phyloP scores from a whole-genome alignment of 176 grass and related monocot species.

The Triticum turgidum region DNA sequence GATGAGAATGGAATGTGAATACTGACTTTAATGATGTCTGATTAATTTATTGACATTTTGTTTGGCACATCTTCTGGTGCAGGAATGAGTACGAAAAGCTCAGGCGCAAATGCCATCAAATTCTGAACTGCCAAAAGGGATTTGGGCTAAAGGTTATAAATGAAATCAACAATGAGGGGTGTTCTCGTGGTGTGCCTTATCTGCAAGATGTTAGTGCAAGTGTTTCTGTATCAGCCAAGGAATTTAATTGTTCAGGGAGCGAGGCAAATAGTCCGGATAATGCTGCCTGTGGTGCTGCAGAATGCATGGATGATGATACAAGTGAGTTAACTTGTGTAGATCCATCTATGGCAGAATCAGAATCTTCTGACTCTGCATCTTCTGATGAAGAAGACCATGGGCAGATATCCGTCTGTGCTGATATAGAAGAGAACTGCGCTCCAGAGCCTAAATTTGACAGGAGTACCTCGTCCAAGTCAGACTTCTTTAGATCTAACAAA shows the following conservation, averaged over 20 bases:
- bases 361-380: slow-evolving; percentile 69
- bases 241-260: slow-evolving; percentile 35
- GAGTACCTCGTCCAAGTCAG: slow-evolving; percentile 46
- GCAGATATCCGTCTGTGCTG: slow-evolving; percentile 24
- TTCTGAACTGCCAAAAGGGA: slow-evolving; percentile 50
- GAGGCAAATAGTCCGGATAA: slow-evolving; percentile 22
- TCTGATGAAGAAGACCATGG: slow-evolving; percentile 67
- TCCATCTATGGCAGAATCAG: slow-evolving; percentile 51
- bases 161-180: slow-evolving; percentile 44
- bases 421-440: slow-evolving; percentile 39
- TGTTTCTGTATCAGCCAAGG: slow-evolving; percentile 40
- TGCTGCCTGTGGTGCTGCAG: slow-evolving; percentile 3
- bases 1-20: background rate
- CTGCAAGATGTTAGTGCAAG: slow-evolving; percentile 43
- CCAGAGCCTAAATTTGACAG: slow-evolving; percentile 47
- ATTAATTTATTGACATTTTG: slow-evolving; percentile 14
- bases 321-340: slow-evolving; percentile 43
- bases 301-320: slow-evolving; percentile 50
- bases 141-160: slow-evolving; percentile 58
- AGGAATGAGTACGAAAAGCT: slow-evolving; percentile 97
- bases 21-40: background rate
- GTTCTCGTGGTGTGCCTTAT: slow-evolving; percentile 37
- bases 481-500: slow-evolving; percentile 38
- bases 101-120: slow-evolving; percentile 54
- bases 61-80: slow-evolving; percentile 23